Evolutionary conservation across 169 alveolate genomes (phyloP).

Genomic region (Perkinsus olseni): DNA sequence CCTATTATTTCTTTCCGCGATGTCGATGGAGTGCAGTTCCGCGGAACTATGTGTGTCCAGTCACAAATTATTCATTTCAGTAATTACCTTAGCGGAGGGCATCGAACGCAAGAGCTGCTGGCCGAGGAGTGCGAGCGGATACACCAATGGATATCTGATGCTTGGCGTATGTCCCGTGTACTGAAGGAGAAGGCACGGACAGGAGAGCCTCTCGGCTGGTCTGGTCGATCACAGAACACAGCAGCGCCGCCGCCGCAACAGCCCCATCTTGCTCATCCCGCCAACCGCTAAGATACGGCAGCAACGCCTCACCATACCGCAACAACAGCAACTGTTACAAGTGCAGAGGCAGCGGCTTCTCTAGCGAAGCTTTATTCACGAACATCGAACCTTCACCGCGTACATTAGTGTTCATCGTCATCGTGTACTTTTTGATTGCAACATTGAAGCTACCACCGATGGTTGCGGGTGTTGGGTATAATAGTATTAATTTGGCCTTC

Average conservation of each 20-base stretch:
- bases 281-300: not conserved
- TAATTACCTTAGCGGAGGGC: not conserved
- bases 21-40: not conserved
- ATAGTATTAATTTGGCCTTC: no score
- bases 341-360: not conserved
- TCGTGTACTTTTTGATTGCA: not conserved
- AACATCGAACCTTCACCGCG: not conserved
- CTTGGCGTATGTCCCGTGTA: not conserved
- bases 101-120: not conserved
- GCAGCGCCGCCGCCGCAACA: not conserved
- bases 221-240: not conserved
- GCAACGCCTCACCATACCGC: not conserved
- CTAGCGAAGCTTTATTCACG: not conserved
- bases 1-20: not conserved
- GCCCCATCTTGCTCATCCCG: not conserved
- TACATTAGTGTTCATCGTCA: not conserved
- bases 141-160: not conserved
- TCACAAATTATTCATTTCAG: no score
- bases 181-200: not conserved
- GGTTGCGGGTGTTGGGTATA: no score
- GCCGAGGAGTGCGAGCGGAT: not conserved
- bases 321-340: not conserved
- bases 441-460: no score
- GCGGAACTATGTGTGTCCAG: no score
- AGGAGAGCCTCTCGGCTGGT: not conserved